A percentile compares a stretch with the other conserved stretches of the same genome.
Conservation (phyloP, 805 yeast genomes). For the Saturnispora silvae region DNA sequence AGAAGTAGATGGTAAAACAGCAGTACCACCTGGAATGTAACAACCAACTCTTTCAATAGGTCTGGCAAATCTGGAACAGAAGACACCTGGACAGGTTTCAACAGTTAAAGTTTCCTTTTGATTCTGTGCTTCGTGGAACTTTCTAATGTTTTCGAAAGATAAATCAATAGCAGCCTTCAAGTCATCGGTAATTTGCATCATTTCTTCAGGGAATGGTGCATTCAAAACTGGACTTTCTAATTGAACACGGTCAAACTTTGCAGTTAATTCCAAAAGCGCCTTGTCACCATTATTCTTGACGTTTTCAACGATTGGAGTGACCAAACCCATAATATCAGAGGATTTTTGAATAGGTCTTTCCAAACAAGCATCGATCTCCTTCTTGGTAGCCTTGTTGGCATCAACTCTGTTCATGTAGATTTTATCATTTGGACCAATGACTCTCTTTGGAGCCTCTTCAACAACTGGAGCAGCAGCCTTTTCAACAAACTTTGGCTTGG, state of each 20-base stretch:
- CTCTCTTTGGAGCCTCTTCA: conserved; percentile 12
- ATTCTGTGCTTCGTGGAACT: conserved; percentile 89
- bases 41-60: conserved; percentile 93
- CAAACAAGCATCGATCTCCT: conserved; percentile 50
- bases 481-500: conserved; percentile 64
- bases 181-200: conserved; percentile 62
- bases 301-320: conserved; percentile 75
- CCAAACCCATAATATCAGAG: conserved; percentile 84
- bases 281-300: conserved; percentile 74
- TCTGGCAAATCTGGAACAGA: conserved; percentile 88
- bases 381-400: conserved; percentile 29
- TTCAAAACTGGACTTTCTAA: conserved; percentile 61
- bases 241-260: conserved; percentile 79
- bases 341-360: conserved; percentile 94
- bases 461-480: too few species aligned
- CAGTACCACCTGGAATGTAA: conserved; percentile 98
- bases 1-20: conserved; percentile 95
- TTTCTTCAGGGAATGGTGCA: conserved; percentile 80
- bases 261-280: conserved; percentile 83
- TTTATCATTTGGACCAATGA: conserved; percentile 25
- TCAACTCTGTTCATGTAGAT: conserved; percentile 44
- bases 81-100: conserved; percentile 90
- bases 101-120: conserved; percentile 64
- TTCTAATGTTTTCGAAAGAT: conserved; percentile 77
- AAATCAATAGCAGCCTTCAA: conserved; percentile 80